Conservation (phyloP, 1,139 yeast species). For the Kurtzmaniella quercitrusa region DNA sequence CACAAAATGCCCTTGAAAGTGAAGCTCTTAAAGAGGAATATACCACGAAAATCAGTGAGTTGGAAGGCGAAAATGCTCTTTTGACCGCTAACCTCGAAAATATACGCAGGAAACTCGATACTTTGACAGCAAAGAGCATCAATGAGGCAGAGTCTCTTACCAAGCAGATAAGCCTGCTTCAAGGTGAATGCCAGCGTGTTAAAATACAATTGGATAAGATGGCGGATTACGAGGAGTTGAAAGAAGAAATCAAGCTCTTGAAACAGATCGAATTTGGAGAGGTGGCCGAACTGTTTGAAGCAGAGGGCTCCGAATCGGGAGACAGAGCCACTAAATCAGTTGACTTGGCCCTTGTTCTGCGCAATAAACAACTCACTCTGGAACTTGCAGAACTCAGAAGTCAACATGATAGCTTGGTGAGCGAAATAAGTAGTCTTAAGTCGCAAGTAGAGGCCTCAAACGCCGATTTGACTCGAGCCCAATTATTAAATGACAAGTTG, state of each 20-base stretch:
- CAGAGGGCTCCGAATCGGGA: conserved; percentile 7
- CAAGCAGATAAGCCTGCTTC: conserved; percentile 46
- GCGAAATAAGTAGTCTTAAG: conserved; percentile 39
- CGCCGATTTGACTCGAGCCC: conserved; percentile 31
- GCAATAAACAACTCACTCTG: conserved; percentile 57
- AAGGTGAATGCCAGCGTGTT: conserved; percentile 47
- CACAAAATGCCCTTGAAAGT: conserved; percentile 41
- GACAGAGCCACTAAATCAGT: conserved; percentile 18
- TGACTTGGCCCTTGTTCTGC: conserved; percentile 50
- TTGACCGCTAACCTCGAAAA: conserved; percentile 62
- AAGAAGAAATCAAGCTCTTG: conserved; percentile 66
- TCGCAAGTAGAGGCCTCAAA: conserved; percentile 29
- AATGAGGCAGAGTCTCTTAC: conserved; percentile 29
- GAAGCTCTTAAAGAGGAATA: conserved; percentile 29
- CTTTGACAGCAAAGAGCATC: conserved; percentile 29
- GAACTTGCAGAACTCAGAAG: conserved; percentile 59
- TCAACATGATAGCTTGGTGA: conserved; percentile 37
- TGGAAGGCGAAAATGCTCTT: conserved; percentile 65
- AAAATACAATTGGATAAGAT: conserved; percentile 43
- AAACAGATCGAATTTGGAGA: conserved; percentile 73
- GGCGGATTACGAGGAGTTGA: conserved; percentile 72
- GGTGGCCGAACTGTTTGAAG: conserved; percentile 11
- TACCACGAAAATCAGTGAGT: conserved; percentile 43
- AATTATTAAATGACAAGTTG: conserved; percentile 50
- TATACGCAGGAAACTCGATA: conserved; percentile 31